Base-by-base conservation (phyloP, 306 rosid species). In the Sesbania bispinosa region DNA sequence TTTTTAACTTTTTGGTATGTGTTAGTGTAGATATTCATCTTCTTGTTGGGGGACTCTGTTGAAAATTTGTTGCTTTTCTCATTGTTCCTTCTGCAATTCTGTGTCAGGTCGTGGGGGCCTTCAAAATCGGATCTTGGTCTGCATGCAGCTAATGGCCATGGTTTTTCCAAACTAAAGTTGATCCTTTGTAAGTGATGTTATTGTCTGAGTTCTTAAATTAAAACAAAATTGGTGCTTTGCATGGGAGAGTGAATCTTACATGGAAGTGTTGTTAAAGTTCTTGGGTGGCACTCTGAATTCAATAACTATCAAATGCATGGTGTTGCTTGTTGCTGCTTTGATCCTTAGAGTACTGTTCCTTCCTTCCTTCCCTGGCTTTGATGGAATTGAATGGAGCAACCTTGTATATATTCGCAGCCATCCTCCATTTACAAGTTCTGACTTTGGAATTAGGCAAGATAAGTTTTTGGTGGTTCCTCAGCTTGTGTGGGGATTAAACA, bases 401-500 rank as follows among this genome's bases (percentile, higher is more conserved):
- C 60, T 85, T 68, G 81, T 77, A 2, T 68, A 73, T 65, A 27
- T 82, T 42, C 74, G 66, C 4, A 77, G 48, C 74, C 73, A 18
- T 21, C 67, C 89, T 65, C 64, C 81, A 7, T 43, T 71, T 27
- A 19, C 36, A 7, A 57, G 43, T 62, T 65, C 80, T n/a, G 77
- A 67, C 13, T 52, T 29, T 10, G 84, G 82, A 48, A 78, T 83
- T 42, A 59, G 87, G 19, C 78, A 69, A 5, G 89, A 87, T 27
- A 94, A 86, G 81, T 90, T 88, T 77, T 77, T 94, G 77, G 91
- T 58, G 67, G 89, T 83, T 76, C 98, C 98, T 53, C 97, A 94
- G 67, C 87, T 94, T 38, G 88, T 90, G 6, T 90, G 98, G 97
- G 98, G 98, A 26, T 62, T 93, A 39, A 93, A 93, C 85, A 93